Percentiles rank a stretch among this genome's conserved stretches.
Conservation (phyloP, 441 rosid species). For the Eutrema salsugineum region DNA sequence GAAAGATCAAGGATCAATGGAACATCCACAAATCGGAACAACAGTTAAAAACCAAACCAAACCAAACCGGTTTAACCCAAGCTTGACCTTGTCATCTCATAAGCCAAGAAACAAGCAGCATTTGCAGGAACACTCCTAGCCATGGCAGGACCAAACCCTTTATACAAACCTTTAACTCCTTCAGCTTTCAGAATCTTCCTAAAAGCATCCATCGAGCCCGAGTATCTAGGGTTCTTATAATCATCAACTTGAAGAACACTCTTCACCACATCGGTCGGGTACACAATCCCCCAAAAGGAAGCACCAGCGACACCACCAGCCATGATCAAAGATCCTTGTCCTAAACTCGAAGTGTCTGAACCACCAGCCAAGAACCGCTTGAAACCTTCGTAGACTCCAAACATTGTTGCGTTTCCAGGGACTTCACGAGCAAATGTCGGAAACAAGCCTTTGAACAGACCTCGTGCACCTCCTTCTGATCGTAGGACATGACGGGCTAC, state of each 20-base stretch:
- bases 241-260: slow-evolving; percentile 93
- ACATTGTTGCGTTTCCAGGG: slow-evolving; percentile 91
- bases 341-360: slow-evolving; percentile 73
- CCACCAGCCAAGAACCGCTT: slow-evolving; percentile 86
- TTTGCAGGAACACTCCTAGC: slow-evolving; percentile 91
- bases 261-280: slow-evolving; percentile 92
- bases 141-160: slow-evolving; percentile 95
- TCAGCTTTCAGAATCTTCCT: slow-evolving; percentile 69
- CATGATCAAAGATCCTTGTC: slow-evolving; percentile 70
- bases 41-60: slow-evolving; percentile 17
- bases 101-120: slow-evolving; percentile 95
- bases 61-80: slow-evolving; percentile 47
- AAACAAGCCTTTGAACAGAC: slow-evolving; percentile 86
- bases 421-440: slow-evolving; percentile 91
- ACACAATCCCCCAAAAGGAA: slow-evolving; percentile 71
- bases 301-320: slow-evolving; percentile 96
- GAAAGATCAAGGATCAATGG: slow-evolving; percentile 12
- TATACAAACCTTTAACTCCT: slow-evolving; percentile 85
- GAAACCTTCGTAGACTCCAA: slow-evolving; percentile 73
- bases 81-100: slow-evolving; percentile 81
- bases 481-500: slow-evolving; percentile 82
- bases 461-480: slow-evolving; percentile 75
- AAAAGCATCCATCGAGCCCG: slow-evolving; percentile 75
- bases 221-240: slow-evolving; percentile 68
- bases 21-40: slow-evolving; percentile 15